phyloP scores from a whole-genome alignment of 208 protist genomes.

The Kentomonas sorsogonicus region DNA sequence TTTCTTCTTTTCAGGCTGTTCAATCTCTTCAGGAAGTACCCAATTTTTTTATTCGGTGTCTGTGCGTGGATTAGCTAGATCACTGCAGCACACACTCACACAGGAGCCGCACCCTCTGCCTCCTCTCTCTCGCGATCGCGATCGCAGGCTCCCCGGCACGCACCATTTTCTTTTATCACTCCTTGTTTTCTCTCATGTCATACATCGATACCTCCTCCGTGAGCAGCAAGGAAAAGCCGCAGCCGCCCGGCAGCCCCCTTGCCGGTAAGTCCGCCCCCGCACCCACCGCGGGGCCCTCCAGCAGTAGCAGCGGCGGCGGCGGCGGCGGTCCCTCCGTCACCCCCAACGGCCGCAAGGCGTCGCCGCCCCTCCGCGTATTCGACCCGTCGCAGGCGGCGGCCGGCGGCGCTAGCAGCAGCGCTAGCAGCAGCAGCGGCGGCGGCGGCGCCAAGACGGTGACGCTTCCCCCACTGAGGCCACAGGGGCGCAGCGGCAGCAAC shows the following conservation, averaged over 20 bases:
- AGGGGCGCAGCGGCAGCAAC: too few relatives aligned
- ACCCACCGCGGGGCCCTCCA: constrained; percentile 53
- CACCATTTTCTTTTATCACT: constrained; percentile 32
- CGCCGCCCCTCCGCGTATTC: constrained; percentile 39
- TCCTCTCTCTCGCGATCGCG: neutral
- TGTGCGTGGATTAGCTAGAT: neutral
- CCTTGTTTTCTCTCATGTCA: constrained; percentile 41
- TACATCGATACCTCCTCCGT: constrained; percentile 50
- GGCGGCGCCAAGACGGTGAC: too few relatives aligned
- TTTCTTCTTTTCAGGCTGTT: neutral
- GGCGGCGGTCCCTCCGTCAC: constrained; percentile 20
- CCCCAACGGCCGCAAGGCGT: constrained; percentile 33
- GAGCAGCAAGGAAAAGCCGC: too few relatives aligned
- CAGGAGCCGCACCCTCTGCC: neutral
- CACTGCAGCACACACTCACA: neutral
- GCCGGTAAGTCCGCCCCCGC: constrained; percentile 35
- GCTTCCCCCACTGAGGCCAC: too few relatives aligned
- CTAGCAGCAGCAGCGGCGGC: too few relatives aligned
- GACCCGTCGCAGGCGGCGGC: constrained; percentile 18
- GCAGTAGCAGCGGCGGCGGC: too few relatives aligned
- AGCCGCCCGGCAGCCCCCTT: too few relatives aligned
- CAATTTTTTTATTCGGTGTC: too few relatives aligned
- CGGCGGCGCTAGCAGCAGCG: constrained; percentile 15
- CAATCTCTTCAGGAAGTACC: constrained; percentile 5
- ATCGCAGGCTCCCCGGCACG: neutral